Evolutionary conservation across 306 rosid species (phyloP).

Genomic region (Fragaria nilgerrensis): DNA sequence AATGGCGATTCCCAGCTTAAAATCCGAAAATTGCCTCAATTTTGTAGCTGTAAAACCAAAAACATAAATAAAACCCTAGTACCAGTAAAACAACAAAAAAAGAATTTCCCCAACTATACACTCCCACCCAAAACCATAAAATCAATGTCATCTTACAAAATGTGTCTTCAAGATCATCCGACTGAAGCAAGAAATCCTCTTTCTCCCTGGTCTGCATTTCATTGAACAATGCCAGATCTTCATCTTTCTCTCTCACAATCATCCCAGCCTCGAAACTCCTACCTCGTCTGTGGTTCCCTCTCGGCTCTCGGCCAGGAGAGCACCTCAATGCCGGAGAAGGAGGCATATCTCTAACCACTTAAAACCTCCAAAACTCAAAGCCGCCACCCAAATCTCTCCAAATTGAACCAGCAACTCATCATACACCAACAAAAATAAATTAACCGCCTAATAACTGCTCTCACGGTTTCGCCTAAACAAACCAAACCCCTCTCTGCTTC

Average conservation of each 20-base stretch:
- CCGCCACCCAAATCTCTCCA: slow-evolving; percentile 28
- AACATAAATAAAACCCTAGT: slow-evolving; percentile 23
- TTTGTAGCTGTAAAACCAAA: slow-evolving; percentile 54
- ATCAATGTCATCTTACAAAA: slow-evolving; percentile 47
- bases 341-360: slow-evolving; percentile 61
- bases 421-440: slow-evolving; percentile 7
- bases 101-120: slow-evolving; percentile 10
- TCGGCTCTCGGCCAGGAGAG: slow-evolving; percentile 67
- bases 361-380: slow-evolving; percentile 13
- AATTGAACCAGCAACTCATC: slow-evolving; percentile 28
- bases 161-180: slow-evolving; percentile 74
- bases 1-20: slow-evolving; percentile 61
- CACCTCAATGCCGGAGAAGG: slow-evolving; percentile 73
- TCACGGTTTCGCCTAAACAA: slow-evolving; percentile 6
- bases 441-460: slow-evolving; percentile 26
- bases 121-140: slow-evolving; percentile 6
- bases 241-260: slow-evolving; percentile 65
- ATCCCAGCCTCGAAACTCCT: slow-evolving; percentile 68
- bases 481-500: not conserved
- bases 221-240: slow-evolving; percentile 70
- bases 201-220: slow-evolving; percentile 74
- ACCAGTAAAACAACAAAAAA: not conserved
- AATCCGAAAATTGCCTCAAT: slow-evolving; percentile 63
- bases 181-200: slow-evolving; percentile 68
- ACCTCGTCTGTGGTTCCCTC: slow-evolving; percentile 60